These are phyloP conservation scores for Spencermartinsiella europaea DNA, from an alignment of 805 yeast species.

Conservation along the genomic window DNA sequence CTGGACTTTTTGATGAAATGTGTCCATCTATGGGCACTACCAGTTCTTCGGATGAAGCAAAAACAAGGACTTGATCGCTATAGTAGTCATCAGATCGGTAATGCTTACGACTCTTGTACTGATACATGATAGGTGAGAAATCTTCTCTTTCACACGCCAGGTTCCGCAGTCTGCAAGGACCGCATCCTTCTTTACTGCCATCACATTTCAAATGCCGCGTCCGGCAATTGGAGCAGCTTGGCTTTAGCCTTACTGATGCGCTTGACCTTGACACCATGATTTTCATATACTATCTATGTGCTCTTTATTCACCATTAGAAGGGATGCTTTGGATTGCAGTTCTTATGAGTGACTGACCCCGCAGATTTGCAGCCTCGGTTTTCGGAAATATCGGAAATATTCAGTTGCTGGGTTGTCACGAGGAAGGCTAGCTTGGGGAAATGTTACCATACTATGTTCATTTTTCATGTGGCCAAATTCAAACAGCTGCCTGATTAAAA, in stretches of 20 bases:
- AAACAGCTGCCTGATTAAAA: too few relatives aligned
- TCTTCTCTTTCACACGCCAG: slow-evolving; percentile 1
- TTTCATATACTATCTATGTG: too few relatives aligned
- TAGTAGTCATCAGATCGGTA: background rate
- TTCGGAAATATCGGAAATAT: too few relatives aligned
- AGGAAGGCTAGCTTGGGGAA: too few relatives aligned
- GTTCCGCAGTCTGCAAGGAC: background rate
- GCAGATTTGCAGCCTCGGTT: too few relatives aligned
- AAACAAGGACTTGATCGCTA: background rate
- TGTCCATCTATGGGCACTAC: background rate
- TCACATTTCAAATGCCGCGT: slow-evolving; percentile 1
- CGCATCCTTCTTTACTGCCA: background rate
- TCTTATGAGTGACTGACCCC: too few relatives aligned
- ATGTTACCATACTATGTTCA: too few relatives aligned
- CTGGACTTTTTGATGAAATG: background rate
- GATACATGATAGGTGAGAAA: slow-evolving; percentile 1
- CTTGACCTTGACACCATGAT: slow-evolving; percentile 1
- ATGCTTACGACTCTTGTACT: background rate
- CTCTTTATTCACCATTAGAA: too few relatives aligned
- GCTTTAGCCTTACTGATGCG: slow-evolving; percentile 1
- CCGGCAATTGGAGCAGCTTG: slow-evolving; percentile 1
- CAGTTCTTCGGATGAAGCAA: background rate
- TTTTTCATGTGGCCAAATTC: too few relatives aligned
- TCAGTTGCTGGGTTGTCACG: too few relatives aligned
- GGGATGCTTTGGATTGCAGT: too few relatives aligned